A percentile compares a stretch with the other conserved stretches of the same genome.
Conservation (phyloP, 129 eudicot genomes). For the Pulicaria dysenterica region DNA sequence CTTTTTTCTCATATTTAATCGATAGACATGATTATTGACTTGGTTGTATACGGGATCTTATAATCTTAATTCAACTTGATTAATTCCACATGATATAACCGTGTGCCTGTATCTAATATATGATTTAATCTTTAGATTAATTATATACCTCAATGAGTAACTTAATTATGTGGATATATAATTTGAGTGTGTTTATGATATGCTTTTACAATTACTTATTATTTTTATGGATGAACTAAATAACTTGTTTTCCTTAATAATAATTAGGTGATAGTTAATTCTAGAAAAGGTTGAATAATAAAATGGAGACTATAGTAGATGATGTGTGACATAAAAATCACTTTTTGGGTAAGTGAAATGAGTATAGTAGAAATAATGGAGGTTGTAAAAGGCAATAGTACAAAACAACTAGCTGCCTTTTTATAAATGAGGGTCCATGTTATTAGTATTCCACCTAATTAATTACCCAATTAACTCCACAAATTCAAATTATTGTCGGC, state of each 20-base stretch:
- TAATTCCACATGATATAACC: too few species aligned
- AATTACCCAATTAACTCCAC: conserved; percentile 52
- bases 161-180: too few species aligned
- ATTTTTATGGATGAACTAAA: not conserved
- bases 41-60: too few species aligned
- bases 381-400: conserved; percentile 41
- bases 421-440: conserved; percentile 36
- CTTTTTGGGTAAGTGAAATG: conserved; percentile 49
- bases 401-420: conserved; percentile 36
- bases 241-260: conserved; percentile 2
- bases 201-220: not conserved
- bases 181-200: not conserved
- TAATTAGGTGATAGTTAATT: conserved; percentile 40
- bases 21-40: too few species aligned
- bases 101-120: too few species aligned
- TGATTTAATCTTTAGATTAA: too few species aligned
- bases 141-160: too few species aligned
- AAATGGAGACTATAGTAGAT: conserved; percentile 34
- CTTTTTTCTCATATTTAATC: too few species aligned
- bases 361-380: conserved; percentile 51
- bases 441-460: conserved; percentile 39
- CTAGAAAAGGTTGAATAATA: conserved; percentile 36
- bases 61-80: too few species aligned
- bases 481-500: conserved; percentile 73
- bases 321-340: conserved; percentile 48